Evolutionary conservation across 208 protist genomes (phyloP).

Genomic region (Leishmania lainsoni): DNA sequence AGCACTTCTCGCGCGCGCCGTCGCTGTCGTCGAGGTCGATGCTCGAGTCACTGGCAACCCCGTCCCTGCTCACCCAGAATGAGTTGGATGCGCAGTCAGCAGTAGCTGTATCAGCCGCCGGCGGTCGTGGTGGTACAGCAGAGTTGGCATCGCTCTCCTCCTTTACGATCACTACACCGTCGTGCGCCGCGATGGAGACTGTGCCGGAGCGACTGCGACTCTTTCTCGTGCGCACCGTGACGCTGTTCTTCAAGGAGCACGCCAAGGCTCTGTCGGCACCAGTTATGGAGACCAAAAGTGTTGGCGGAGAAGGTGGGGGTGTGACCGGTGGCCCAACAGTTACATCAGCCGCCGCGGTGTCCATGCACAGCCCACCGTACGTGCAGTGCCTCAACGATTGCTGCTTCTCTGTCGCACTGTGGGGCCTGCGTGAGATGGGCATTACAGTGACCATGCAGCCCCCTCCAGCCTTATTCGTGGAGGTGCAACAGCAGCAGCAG

Average conservation of each 20-base stretch:
- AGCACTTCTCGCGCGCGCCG: not conserved
- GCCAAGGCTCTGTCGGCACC: not conserved
- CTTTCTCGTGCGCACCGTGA: constrained; percentile 29
- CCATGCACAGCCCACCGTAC: constrained; percentile 24
- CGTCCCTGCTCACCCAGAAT: not conserved
- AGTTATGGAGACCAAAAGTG: not conserved
- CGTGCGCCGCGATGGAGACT: not conserved
- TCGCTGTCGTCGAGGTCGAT: not conserved
- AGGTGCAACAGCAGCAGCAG: constrained; percentile 26
- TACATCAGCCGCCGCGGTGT: not conserved
- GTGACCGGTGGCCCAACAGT: not conserved
- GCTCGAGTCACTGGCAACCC: not conserved
- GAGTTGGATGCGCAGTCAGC: not conserved
- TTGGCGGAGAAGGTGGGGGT: not conserved
- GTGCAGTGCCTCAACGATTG: constrained; percentile 38
- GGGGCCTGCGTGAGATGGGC: constrained; percentile 37
- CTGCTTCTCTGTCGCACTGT: constrained; percentile 32
- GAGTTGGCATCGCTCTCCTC: not conserved
- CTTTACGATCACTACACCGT: not conserved
- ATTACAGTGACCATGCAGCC: constrained; percentile 31
- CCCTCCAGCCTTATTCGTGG: constrained; percentile 23
- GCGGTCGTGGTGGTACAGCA: not conserved
- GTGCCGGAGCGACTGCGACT: constrained; percentile 27
- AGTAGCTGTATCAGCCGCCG: not conserved
- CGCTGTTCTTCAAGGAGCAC: constrained; percentile 32